phyloP scores from a whole-genome alignment of 495 filamentous ascomycete genomes.

The Amphirosellinia nigrospora region DNA sequence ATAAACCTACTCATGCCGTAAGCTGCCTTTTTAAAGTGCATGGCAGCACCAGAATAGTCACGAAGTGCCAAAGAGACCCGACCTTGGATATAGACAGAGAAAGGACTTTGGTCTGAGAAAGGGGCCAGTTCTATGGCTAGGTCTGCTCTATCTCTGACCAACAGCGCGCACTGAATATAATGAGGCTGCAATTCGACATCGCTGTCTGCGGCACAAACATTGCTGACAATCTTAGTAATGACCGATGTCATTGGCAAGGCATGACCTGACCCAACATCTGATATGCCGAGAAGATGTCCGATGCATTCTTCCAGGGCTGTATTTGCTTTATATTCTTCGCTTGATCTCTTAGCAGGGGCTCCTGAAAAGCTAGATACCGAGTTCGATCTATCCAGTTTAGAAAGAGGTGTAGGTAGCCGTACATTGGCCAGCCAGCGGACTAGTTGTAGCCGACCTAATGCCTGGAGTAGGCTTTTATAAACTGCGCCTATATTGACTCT shows the following conservation, averaged over 20 bases:
- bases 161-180: conserved; percentile 71
- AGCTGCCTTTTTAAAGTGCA: conserved; percentile 81
- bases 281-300: conserved; percentile 56
- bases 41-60: conserved; percentile 73
- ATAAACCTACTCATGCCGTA: conserved; percentile 75
- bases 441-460: conserved; percentile 76
- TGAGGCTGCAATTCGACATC: conserved; percentile 55
- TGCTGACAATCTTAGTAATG: conserved; percentile 59
- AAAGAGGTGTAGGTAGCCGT: conserved; percentile 49
- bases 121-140: conserved; percentile 77
- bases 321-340: conserved; percentile 47
- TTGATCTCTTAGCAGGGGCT: conserved; percentile 37
- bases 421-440: conserved; percentile 79
- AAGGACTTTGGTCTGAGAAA: conserved; percentile 68
- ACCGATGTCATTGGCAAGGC: conserved; percentile 47
- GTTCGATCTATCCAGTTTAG: conserved; percentile 43
- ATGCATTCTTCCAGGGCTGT: conserved; percentile 59
- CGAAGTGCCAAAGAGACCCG: conserved; percentile 76
- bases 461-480: conserved; percentile 68
- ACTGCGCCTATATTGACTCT: conserved; percentile 70
- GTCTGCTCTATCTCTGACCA: conserved; percentile 71
- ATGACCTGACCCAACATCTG: conserved; percentile 34
- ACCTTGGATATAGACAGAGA: conserved; percentile 86
- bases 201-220: conserved; percentile 60
- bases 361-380: conserved; percentile 34